Evolutionary conservation across 371 early-diverging fungal genomes (phyloP).

Genomic region (Mortierella sp.): DNA sequence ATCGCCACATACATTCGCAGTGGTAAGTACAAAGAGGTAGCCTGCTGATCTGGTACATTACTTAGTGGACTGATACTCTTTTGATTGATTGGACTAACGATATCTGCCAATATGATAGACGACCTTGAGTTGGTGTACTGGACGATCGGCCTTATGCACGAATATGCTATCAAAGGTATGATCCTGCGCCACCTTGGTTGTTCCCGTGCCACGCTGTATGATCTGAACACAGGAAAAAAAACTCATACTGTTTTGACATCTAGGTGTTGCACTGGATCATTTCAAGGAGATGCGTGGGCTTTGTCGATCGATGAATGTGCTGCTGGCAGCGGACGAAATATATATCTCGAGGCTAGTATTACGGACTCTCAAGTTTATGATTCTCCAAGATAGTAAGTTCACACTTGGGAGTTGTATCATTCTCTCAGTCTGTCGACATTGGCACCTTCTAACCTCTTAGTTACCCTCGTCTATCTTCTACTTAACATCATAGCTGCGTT

Average conservation of each 20-base stretch:
- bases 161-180: slow-evolving; percentile 79
- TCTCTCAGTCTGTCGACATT: not conserved
- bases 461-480: not conserved
- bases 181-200: no score
- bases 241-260: not conserved
- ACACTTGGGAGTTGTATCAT: not conserved
- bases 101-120: slow-evolving; percentile 57
- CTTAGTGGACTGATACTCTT: not conserved
- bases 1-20: slow-evolving; percentile 78
- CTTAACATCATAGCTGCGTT: slow-evolving; percentile 45
- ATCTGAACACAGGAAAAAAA: not conserved
- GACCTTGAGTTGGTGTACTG: slow-evolving; percentile 88
- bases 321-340: slow-evolving; percentile 73
- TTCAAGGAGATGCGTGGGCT: slow-evolving; percentile 76
- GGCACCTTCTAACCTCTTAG: not conserved
- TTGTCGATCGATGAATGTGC: slow-evolving; percentile 67
- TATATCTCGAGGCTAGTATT: slow-evolving; percentile 81
- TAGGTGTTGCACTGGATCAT: slow-evolving; percentile 68
- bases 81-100: not conserved
- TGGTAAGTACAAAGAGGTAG: slow-evolving; percentile 56
- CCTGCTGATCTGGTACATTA: not conserved
- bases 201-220: not conserved
- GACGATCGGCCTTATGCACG: slow-evolving; percentile 86
- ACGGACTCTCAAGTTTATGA: slow-evolving; percentile 81
- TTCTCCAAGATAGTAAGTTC: slow-evolving; percentile 68